phyloP scores from a whole-genome alignment of 331 rosid genomes.

The Stylosanthes scabra region DNA sequence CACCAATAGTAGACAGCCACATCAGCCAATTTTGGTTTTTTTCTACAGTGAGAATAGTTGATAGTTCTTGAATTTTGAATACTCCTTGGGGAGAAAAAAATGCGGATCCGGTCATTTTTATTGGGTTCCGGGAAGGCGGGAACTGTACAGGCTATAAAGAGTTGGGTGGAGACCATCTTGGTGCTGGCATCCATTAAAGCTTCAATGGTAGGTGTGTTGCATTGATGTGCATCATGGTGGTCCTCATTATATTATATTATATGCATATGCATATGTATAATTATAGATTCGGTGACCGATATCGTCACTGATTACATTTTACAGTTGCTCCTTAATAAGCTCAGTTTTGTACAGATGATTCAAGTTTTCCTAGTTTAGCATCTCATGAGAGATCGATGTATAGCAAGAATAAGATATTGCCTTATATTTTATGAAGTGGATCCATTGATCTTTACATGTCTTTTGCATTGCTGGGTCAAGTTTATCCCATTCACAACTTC shows the following conservation, averaged over 20 bases:
- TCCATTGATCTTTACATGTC: neutral
- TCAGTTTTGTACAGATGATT: conserved; percentile 42
- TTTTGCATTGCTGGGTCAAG: neutral
- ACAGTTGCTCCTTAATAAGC: conserved; percentile 39
- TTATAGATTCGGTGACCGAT: conserved; percentile 37
- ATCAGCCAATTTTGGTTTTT: conserved; percentile 39
- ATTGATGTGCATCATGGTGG: conserved; percentile 37
- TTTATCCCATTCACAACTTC: neutral
- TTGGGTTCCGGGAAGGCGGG: conserved; percentile 55
- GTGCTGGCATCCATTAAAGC: conserved; percentile 26
- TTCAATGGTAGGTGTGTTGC: neutral
- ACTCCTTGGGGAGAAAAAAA: conserved; percentile 29
- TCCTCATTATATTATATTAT: conserved; percentile 7
- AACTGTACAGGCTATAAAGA: conserved; percentile 58
- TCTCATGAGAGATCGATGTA: conserved; percentile 8
- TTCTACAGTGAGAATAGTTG: conserved; percentile 25
- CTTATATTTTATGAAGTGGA: conserved; percentile 26
- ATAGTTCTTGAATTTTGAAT: conserved; percentile 16
- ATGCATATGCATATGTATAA: conserved; percentile 20
- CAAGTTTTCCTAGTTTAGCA: neutral
- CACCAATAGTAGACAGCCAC: neutral
- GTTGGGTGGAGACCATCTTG: conserved; percentile 41
- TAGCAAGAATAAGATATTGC: conserved; percentile 5
- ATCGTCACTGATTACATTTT: conserved; percentile 27
- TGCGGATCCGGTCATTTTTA: conserved; percentile 41